Evolutionary conservation across 768 basidiomycete genomes (phyloP), one percentile per base, ranked within the genome.

Genomic region (Mycena rosella): DNA sequence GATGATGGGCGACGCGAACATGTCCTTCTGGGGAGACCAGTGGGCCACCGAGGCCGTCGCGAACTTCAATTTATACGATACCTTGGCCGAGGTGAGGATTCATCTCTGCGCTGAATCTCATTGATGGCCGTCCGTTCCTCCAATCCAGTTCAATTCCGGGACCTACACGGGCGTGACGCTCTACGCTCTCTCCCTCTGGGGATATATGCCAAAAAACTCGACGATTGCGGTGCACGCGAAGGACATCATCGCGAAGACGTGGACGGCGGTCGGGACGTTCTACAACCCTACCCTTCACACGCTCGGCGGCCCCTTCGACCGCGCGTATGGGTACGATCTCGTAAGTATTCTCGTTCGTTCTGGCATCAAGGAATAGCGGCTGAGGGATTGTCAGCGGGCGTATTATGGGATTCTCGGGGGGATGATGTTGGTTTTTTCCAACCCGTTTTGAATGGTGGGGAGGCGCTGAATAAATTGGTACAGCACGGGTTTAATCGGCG

Each of bases 251-350:
- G 18, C 62, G 27, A 74, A 75, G 53, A 75, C 73, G 30, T 78
- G 78, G 76, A 64, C 59, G 4, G 53, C 45, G 11, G 55, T 77
- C n/a, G 74, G 72, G 20, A 36, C 66, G 44, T 70, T 65, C 27
- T 78, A 75, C 42, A 78, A 78, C 42, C 76, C 78, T 4, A 76
- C 75, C 8, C 63, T 78, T 18, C 61, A 70, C 34, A 74, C 75
- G 1, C 71, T 78, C 0, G 76, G 78, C 3, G 76, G 75, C 13
- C 76, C 78, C 26, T 78, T 72, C 70, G 78, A 77, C 65, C 67
- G 78, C 8, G 64, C 78, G 0, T 78, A 78, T 57, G 78, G 78
- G 2, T 77, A 78, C 57, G 72, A 76, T 27, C 66, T 77, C 76
- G 77, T 76, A 45, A 15, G 24, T 5, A 8, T 15, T 15, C 22